Percentiles rank a stretch among this genome's conserved stretches.
phyloP scores from a whole-genome alignment of 192 early-diverging fungal species.

The Coemansia reversa region DNA sequence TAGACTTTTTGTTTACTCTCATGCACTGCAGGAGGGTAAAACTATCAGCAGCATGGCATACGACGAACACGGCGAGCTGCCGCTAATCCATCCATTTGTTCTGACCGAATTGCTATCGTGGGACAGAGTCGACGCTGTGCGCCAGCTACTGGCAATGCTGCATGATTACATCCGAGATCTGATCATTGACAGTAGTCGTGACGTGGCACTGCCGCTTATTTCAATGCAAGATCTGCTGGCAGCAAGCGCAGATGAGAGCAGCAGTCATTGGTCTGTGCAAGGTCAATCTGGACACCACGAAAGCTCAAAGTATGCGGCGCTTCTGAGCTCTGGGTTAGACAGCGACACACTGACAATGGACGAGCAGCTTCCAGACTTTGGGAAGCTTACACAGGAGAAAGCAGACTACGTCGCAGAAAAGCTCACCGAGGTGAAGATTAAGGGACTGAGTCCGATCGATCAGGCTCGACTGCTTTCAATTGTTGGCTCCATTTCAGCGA shows the following conservation, averaged over 20 bases:
- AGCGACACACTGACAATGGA: conserved; percentile 10
- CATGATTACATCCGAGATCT: conserved; percentile 47
- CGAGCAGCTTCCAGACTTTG: conserved; percentile 25
- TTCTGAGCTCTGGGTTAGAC: conserved; percentile 17
- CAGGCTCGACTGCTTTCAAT: conserved; percentile 75
- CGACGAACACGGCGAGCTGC: conserved; percentile 50
- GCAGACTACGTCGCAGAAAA: conserved; percentile 43
- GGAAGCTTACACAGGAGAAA: conserved; percentile 42
- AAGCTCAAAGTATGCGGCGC: conserved; percentile 26
- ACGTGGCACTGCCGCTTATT: conserved; percentile 27
- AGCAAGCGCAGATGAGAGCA: no score
- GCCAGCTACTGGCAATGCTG: conserved; percentile 31
- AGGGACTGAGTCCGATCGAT: conserved; percentile 63
- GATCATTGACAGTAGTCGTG: conserved; percentile 19
- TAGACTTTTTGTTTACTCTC: conserved; percentile 33
- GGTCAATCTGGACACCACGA: no score
- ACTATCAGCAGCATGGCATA: conserved; percentile 32
- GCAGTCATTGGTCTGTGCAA: not conserved
- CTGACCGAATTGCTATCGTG: conserved; percentile 54
- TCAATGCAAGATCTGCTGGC: conserved; percentile 12
- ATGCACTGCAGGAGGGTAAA: conserved; percentile 15
- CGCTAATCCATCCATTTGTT: conserved; percentile 44
- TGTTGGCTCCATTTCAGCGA: conserved; percentile 62
- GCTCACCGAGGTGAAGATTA: conserved; percentile 46
- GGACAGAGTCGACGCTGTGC: conserved; percentile 39